Evolutionary conservation across 164 flowering plant species (phyloP).

Genomic region (Macadamia integrifolia): DNA sequence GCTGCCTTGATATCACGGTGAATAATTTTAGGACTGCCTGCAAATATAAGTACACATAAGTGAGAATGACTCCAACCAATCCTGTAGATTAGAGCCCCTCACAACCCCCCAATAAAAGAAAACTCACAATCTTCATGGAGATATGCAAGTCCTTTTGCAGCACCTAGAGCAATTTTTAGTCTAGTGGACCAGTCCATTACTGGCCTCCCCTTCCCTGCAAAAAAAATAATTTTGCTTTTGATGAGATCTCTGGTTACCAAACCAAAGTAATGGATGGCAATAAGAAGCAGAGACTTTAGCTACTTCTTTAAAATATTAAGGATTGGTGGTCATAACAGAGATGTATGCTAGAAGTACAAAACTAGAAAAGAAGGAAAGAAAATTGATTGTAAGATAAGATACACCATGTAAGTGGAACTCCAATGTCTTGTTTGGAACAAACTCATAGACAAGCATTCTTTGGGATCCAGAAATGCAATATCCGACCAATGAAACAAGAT

Average conservation of each 20-base stretch:
- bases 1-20: slow-evolving; percentile 97
- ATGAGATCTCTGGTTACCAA: not conserved
- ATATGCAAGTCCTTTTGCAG: slow-evolving; percentile 98
- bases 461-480: slow-evolving; percentile 73
- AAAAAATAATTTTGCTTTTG: not conserved
- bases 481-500: slow-evolving; percentile 91
- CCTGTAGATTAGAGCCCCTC: not conserved
- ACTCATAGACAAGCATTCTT: slow-evolving; percentile 92
- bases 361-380: not conserved
- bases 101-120: not conserved
- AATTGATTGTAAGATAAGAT: not conserved
- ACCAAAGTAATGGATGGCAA: not conserved
- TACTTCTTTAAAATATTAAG: not conserved
- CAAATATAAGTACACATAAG: slow-evolving; percentile 10
- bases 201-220: slow-evolving; percentile 82
- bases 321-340: not conserved
- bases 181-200: slow-evolving; percentile 86
- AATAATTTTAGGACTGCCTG: slow-evolving; percentile 96
- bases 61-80: not conserved
- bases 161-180: slow-evolving; percentile 76
- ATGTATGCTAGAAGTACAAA: not conserved
- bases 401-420: slow-evolving; percentile 93
- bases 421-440: slow-evolving; percentile 86
- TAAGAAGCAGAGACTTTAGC: not conserved
- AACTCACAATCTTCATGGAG: slow-evolving; percentile 93